Conservation (phyloP, 2,329 filamentous ascomycete species). For the Colletotrichum tamarilloi region DNA sequence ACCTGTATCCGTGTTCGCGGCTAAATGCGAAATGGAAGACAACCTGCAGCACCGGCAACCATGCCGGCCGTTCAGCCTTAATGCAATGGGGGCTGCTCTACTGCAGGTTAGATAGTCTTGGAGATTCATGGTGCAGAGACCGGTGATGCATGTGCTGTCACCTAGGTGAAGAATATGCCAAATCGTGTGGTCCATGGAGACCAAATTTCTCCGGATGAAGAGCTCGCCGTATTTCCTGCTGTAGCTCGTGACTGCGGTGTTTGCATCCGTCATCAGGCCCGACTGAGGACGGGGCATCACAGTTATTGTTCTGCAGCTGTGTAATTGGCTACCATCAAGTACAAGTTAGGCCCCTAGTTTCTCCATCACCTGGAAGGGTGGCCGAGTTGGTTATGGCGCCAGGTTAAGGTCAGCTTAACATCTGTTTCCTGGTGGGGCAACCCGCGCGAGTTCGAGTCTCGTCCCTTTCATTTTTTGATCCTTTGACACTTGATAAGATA, state of each 20-base stretch:
- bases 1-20: slow-evolving; percentile 2
- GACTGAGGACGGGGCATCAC: too few species aligned
- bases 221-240: background rate
- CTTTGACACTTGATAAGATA: background rate
- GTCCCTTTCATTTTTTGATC: background rate
- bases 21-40: slow-evolving; percentile 25
- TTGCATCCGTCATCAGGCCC: background rate
- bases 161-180: background rate
- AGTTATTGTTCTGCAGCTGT: rapidly evolving
- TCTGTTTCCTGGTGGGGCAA: slow-evolving; percentile 20
- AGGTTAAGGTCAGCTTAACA: slow-evolving; percentile 20
- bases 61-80: slow-evolving; percentile 1
- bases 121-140: background rate
- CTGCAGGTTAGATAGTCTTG: background rate
- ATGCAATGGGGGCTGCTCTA: background rate
- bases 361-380: background rate
- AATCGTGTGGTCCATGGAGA: background rate
- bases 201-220: background rate
- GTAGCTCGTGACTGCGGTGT: too few species aligned
- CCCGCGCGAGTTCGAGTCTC: slow-evolving; percentile 16
- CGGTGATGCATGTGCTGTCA: background rate
- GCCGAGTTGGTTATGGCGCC: slow-evolving; percentile 20
- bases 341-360: too few species aligned
- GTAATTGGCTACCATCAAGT: rapidly evolving
- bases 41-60: background rate